Percentiles rank a stretch among this genome's conserved stretches.
Conservation (phyloP, 2,329 filamentous ascomycete species). For the Phialemoniopsis sp. region DNA sequence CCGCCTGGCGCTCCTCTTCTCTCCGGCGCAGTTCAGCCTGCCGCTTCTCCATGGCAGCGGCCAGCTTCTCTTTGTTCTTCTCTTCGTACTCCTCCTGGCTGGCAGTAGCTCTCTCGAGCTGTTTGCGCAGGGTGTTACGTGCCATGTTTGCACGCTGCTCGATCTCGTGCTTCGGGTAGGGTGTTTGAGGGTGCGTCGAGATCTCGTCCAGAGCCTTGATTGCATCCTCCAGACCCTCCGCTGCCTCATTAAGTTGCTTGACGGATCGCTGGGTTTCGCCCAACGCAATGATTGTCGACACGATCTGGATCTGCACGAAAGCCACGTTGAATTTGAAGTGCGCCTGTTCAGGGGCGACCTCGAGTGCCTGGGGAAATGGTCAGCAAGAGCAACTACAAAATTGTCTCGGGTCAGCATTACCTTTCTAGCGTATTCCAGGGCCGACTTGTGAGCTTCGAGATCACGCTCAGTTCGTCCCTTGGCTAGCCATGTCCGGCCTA, state of each 20-base stretch:
- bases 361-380: slow-evolving; percentile 56
- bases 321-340: slow-evolving; percentile 98
- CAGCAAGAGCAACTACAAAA: slow-evolving; percentile 5
- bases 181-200: slow-evolving; percentile 61
- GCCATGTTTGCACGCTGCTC: slow-evolving; percentile 98
- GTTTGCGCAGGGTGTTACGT: slow-evolving; percentile 87
- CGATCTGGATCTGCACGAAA: slow-evolving; percentile 94
- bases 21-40: slow-evolving; percentile 75
- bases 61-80: slow-evolving; percentile 84
- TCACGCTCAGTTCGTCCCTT: slow-evolving; percentile 64
- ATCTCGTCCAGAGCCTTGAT: slow-evolving; percentile 69
- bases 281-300: slow-evolving; percentile 71
- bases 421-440: slow-evolving; percentile 59
- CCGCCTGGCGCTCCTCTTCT: slow-evolving; percentile 70
- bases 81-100: slow-evolving; percentile 89
- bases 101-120: slow-evolving; percentile 80
- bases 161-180: slow-evolving; percentile 85
- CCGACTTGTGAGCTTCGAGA: slow-evolving; percentile 51
- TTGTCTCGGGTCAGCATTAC: slow-evolving; percentile 26
- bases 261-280: slow-evolving; percentile 73
- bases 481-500: slow-evolving; percentile 83
- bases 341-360: slow-evolving; percentile 74
- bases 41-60: slow-evolving; percentile 72
- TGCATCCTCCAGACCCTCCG: slow-evolving; percentile 73
- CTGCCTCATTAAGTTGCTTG: slow-evolving; percentile 75